phyloP scores from a whole-genome alignment of 495 filamentous ascomycete species.

The Sporormia fimetaria region DNA sequence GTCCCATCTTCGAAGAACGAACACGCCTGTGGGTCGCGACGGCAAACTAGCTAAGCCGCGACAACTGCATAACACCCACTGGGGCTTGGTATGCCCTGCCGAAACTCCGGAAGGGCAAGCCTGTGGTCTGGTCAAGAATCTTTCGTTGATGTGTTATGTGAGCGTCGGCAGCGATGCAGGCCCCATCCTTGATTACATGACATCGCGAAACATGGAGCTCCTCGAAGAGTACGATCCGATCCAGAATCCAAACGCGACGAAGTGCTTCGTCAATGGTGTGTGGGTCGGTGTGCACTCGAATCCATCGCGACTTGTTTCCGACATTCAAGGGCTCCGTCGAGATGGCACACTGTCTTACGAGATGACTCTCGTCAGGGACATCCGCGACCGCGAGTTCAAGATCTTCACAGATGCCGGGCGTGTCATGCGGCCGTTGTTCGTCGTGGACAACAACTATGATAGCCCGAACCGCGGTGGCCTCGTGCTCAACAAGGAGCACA shows the following conservation, averaged over 20 bases:
- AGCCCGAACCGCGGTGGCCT: slow-evolving; percentile 64
- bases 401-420: slow-evolving; percentile 95
- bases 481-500: slow-evolving; percentile 71
- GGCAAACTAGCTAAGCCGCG: slow-evolving; percentile 97
- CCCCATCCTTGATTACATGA: slow-evolving; percentile 90
- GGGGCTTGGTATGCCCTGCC: slow-evolving; percentile 94
- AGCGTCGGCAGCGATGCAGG: slow-evolving; percentile 83
- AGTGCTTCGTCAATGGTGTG: slow-evolving; percentile 94
- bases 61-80: slow-evolving; percentile 97
- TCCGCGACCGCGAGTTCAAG: slow-evolving; percentile 94
- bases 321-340: slow-evolving; percentile 66
- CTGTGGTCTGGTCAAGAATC: slow-evolving; percentile 95
- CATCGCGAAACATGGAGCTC: slow-evolving; percentile 84
- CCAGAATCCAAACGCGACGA: slow-evolving; percentile 81
- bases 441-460: slow-evolving; percentile 64
- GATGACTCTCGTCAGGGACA: slow-evolving; percentile 86
- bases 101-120: slow-evolving; percentile 98
- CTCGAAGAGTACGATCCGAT: slow-evolving; percentile 92
- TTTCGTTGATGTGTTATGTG: slow-evolving; percentile 96
- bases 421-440: slow-evolving; percentile 85
- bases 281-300: slow-evolving; percentile 91
- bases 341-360: slow-evolving; percentile 70
- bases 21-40: slow-evolving; percentile 94
- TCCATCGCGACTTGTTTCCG: slow-evolving; percentile 63
- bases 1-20: slow-evolving; percentile 91